phyloP scores from a whole-genome alignment of 306 rosid species.

The Benincasa hispida region DNA sequence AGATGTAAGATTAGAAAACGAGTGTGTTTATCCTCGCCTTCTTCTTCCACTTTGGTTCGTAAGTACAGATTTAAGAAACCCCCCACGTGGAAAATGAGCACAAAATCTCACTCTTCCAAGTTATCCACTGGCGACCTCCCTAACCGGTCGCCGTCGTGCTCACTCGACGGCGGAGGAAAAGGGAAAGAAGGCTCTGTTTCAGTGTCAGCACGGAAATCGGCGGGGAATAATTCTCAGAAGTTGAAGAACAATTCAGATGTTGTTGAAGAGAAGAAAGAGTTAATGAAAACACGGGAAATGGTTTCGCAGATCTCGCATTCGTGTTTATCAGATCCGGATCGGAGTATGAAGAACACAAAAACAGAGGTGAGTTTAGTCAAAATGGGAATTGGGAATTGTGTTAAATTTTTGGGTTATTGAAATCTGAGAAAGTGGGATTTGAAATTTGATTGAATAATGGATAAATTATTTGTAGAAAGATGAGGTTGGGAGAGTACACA shows the following conservation, averaged over 20 bases:
- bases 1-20: constrained; percentile 53
- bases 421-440: not conserved
- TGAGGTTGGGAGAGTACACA: constrained; percentile 32
- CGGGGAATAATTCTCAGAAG: constrained; percentile 40
- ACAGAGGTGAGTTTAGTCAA: constrained; percentile 35
- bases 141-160: not conserved
- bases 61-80: constrained; percentile 42
- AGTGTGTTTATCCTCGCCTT: constrained; percentile 46
- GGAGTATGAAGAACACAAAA: constrained; percentile 17
- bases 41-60: constrained; percentile 32
- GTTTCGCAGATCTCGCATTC: constrained; percentile 18
- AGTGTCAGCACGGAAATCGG: constrained; percentile 62
- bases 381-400: not conserved
- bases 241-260: constrained; percentile 24
- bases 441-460: not conserved
- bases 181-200: constrained; percentile 31
- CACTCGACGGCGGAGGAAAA: constrained; percentile 10
- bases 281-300: constrained; percentile 18
- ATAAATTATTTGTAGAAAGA: constrained; percentile 10
- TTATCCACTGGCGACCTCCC: not conserved
- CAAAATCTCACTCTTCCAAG: not conserved
- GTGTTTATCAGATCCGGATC: constrained; percentile 54
- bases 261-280: constrained; percentile 18
- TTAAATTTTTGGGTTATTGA: not conserved
- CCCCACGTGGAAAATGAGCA: constrained; percentile 54